Evolutionary conservation across 2,329 filamentous ascomycete species (phyloP).

Genomic region (Magnaporthiopsis poae): DNA sequence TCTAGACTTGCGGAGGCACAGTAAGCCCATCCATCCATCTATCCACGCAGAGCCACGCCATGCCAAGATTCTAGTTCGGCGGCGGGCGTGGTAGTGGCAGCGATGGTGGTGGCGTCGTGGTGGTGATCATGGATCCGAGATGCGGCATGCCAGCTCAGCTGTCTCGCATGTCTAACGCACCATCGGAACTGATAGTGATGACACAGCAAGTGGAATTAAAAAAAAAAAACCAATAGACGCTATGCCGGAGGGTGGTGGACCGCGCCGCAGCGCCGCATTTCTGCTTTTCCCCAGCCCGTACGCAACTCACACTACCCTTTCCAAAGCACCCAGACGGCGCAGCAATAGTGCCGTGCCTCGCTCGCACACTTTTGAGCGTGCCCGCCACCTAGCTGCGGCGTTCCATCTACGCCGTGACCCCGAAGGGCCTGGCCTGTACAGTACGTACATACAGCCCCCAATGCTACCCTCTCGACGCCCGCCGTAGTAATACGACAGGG

Average conservation of each 20-base stretch:
- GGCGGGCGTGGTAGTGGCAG: background rate
- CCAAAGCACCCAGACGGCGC: background rate
- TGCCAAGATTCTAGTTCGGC: too few relatives aligned
- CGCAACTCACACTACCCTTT: background rate
- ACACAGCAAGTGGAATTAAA: background rate
- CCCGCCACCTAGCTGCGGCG: background rate
- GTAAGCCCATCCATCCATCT: too few relatives aligned
- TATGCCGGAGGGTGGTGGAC: background rate
- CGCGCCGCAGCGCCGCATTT: background rate
- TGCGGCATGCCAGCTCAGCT: background rate
- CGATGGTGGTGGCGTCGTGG: background rate
- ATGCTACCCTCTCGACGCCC: background rate
- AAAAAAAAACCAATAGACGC: background rate
- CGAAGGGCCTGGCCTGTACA: background rate
- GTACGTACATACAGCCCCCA: background rate
- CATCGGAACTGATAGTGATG: background rate
- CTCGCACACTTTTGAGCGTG: background rate
- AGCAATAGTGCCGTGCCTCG: background rate
- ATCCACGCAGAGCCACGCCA: too few relatives aligned
- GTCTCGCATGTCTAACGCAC: background rate
- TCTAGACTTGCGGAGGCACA: too few relatives aligned
- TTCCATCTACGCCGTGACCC: background rate
- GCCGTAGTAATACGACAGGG: background rate
- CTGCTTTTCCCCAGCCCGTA: background rate
- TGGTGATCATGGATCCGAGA: background rate